Evolutionary conservation across 176 grass and related monocot species (phyloP).

Genomic region (Carex pumila): DNA sequence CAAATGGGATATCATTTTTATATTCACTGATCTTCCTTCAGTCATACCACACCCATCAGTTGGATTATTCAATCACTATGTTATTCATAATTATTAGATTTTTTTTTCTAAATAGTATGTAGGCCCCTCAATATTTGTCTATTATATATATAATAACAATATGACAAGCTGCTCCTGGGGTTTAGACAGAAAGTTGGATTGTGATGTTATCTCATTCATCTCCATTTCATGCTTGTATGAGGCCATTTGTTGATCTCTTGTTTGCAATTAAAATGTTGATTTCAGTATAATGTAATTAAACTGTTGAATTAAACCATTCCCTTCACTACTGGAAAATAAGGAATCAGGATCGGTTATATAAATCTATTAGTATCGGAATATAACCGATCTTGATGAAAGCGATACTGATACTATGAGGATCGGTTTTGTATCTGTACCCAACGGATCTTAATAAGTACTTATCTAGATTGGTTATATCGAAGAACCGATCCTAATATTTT

Average conservation of each 20-base stretch:
- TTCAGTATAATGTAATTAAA: neutral
- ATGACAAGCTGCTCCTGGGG: neutral
- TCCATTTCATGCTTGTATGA: neutral
- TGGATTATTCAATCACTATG: neutral
- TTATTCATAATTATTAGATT: neutral
- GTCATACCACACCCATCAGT: neutral
- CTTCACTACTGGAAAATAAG: no score
- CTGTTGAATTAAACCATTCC: no score
- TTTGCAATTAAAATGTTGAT: neutral
- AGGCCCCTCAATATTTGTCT: neutral
- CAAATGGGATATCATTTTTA: neutral
- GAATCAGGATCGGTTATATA: no score
- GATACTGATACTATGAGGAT: no score
- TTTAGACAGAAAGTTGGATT: constrained; percentile 7
- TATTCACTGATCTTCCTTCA: neutral
- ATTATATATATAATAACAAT: constrained; percentile 4
- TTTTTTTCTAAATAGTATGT: neutral
- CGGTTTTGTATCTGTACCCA: no score
- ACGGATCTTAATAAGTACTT: no score
- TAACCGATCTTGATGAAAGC: no score
- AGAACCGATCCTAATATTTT: no score
- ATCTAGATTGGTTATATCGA: no score
- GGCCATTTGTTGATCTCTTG: neutral
- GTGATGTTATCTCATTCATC: constrained; percentile 2
- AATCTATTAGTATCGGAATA: no score